These are phyloP conservation scores for Zygoascus meyerae DNA, from an alignment of 1,139 yeast genomes.

Conservation along the genomic window DNA sequence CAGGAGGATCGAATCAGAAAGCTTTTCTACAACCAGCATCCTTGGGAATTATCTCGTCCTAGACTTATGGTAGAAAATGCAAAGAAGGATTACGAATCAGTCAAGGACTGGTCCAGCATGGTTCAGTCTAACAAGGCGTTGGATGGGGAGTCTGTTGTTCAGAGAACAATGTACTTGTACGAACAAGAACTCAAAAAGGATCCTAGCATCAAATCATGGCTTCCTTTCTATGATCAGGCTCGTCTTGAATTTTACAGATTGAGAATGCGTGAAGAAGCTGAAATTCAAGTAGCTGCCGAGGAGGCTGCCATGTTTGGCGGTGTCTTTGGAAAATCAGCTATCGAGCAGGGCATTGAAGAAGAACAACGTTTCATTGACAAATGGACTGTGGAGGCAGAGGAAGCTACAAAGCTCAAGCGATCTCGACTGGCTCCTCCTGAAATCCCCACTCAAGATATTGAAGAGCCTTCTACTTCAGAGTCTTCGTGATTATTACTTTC, in stretches of 20 bases:
- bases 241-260: conserved; percentile 81
- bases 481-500: background rate
- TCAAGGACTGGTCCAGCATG: conserved; percentile 70
- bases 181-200: conserved; percentile 35
- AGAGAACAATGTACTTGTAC: conserved; percentile 72
- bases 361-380: conserved; percentile 67
- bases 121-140: conserved; percentile 66
- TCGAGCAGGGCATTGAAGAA: conserved; percentile 61
- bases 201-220: conserved; percentile 35
- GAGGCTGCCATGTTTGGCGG: conserved; percentile 86
- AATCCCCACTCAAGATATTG: background rate
- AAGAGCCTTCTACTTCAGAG: background rate
- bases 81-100: conserved; percentile 45
- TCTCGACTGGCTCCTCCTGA: conserved; percentile 19
- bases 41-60: conserved; percentile 98
- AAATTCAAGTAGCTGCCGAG: conserved; percentile 68
- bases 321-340: conserved; percentile 52
- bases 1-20: conserved; percentile 80
- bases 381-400: conserved; percentile 65
- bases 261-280: conserved; percentile 79
- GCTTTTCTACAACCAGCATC: conserved; percentile 85
- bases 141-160: conserved; percentile 93
- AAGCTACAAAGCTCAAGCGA: conserved; percentile 29
- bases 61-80: conserved; percentile 72
- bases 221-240: conserved; percentile 77